Evolutionary conservation across 495 filamentous ascomycete genomes (phyloP).

Genomic region (Bathelium albidoporum): DNA sequence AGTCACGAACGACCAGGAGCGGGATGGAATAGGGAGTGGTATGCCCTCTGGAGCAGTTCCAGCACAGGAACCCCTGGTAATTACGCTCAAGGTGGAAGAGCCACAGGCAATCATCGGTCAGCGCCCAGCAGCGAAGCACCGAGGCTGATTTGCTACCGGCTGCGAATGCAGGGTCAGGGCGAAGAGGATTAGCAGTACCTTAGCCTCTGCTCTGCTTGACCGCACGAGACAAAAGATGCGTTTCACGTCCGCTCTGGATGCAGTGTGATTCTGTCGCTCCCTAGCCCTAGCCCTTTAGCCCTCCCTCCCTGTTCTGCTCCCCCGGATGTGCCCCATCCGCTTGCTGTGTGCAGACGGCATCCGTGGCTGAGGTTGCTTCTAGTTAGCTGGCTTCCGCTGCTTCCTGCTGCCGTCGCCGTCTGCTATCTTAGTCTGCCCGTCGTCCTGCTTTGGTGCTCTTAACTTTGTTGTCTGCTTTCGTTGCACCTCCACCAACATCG

Average conservation of each 20-base stretch:
- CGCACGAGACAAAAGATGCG: not conserved
- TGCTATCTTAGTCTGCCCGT: not conserved
- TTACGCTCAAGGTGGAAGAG: not conserved
- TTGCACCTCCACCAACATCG: not conserved
- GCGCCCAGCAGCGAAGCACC: not conserved
- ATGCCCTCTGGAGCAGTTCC: not conserved
- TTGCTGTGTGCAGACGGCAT: not conserved
- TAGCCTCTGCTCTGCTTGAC: not conserved
- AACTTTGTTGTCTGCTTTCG: not conserved
- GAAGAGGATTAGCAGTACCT: not conserved
- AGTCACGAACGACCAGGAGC: not conserved
- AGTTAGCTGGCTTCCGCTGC: not conserved
- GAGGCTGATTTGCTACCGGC: not conserved
- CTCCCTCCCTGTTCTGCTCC: not conserved
- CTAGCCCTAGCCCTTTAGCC: not conserved
- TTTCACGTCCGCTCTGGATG: conserved; percentile 1
- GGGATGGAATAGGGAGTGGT: not conserved
- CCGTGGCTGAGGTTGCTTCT: not conserved
- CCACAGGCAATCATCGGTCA: not conserved
- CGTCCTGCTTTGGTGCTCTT: not conserved
- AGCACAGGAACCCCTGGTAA: not conserved
- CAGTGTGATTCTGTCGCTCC: conserved; percentile 1
- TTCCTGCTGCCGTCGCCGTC: not conserved
- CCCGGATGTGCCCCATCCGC: not conserved
- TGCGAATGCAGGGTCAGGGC: not conserved